phyloP scores from a whole-genome alignment of 352 stramenopile species.

The Peronospora farinosa region DNA sequence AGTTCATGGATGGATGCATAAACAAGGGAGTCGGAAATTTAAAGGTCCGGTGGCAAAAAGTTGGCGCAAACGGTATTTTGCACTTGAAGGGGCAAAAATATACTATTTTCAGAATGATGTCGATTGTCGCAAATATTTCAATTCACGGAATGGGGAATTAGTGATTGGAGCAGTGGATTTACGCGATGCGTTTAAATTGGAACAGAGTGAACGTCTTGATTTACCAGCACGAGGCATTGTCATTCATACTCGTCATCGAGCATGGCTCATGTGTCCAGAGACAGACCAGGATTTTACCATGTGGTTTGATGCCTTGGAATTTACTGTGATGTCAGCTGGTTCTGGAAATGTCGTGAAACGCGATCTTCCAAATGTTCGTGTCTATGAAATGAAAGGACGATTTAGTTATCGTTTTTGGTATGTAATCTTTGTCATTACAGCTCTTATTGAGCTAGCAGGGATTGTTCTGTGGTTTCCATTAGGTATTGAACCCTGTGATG shows the following conservation, averaged over 20 bases:
- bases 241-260: slow-evolving; percentile 68
- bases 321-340: slow-evolving; percentile 64
- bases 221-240: slow-evolving; percentile 51
- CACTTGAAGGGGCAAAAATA: slow-evolving; percentile 78
- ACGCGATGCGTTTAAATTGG: slow-evolving; percentile 70
- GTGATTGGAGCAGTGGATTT: slow-evolving; percentile 72
- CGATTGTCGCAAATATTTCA: slow-evolving; percentile 84
- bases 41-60: slow-evolving; percentile 75
- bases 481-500: slow-evolving; percentile 57
- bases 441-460: slow-evolving; percentile 51
- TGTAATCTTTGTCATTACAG: slow-evolving; percentile 62
- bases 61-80: slow-evolving; percentile 48
- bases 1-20: slow-evolving; percentile 82
- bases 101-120: slow-evolving; percentile 84
- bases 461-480: slow-evolving; percentile 32
- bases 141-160: slow-evolving; percentile 67
- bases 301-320: slow-evolving; percentile 78
- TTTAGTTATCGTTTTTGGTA: slow-evolving; percentile 68
- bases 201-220: slow-evolving; percentile 70
- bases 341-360: slow-evolving; percentile 70
- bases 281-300: slow-evolving; percentile 77
- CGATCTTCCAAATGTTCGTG: slow-evolving; percentile 71
- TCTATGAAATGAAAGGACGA: slow-evolving; percentile 73
- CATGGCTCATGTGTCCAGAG: slow-evolving; percentile 73
- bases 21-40: slow-evolving; percentile 76